phyloP scores from a whole-genome alignment of 31 red algal species.

The Odonthalia washingtoniensis region DNA sequence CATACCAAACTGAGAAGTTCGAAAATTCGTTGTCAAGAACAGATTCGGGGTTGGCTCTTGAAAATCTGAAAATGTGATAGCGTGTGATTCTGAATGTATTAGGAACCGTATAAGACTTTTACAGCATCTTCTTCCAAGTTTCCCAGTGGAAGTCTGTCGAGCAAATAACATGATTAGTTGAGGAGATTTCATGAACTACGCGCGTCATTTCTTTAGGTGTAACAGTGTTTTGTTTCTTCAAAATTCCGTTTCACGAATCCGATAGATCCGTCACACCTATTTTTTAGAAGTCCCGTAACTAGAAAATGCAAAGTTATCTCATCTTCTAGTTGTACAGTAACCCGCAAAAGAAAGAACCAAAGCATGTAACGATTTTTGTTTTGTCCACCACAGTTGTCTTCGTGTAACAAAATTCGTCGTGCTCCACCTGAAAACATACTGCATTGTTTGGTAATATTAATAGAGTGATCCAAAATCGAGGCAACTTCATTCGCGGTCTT shows the following conservation, averaged over 20 bases:
- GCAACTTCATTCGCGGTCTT: slow-evolving; percentile 25
- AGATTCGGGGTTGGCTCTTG: background rate
- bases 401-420: slow-evolving; percentile 9
- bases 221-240: slow-evolving; percentile 31
- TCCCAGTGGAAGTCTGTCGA: background rate
- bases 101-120: slow-evolving; percentile 17
- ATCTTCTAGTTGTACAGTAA: slow-evolving; percentile 23
- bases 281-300: slow-evolving; percentile 59
- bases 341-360: slow-evolving; percentile 15
- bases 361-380: slow-evolving; percentile 43
- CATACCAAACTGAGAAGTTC: background rate
- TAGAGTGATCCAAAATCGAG: background rate
- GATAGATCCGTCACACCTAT: slow-evolving; percentile 43
- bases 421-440: background rate
- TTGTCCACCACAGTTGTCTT: slow-evolving; percentile 45
- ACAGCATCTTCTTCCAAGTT: slow-evolving; percentile 43
- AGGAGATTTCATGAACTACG: slow-evolving; percentile 24
- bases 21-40: slow-evolving; percentile 7
- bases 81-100: slow-evolving; percentile 34
- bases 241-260: slow-evolving; percentile 34
- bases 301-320: slow-evolving; percentile 38
- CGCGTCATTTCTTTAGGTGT: slow-evolving; percentile 25
- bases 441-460: background rate
- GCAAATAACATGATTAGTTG: slow-evolving; percentile 23
- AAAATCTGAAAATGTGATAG: slow-evolving; percentile 61